These are phyloP conservation scores for Zoysia japonica DNA, from an alignment of 176 grass and related monocot genomes.

Conservation along the genomic window DNA sequence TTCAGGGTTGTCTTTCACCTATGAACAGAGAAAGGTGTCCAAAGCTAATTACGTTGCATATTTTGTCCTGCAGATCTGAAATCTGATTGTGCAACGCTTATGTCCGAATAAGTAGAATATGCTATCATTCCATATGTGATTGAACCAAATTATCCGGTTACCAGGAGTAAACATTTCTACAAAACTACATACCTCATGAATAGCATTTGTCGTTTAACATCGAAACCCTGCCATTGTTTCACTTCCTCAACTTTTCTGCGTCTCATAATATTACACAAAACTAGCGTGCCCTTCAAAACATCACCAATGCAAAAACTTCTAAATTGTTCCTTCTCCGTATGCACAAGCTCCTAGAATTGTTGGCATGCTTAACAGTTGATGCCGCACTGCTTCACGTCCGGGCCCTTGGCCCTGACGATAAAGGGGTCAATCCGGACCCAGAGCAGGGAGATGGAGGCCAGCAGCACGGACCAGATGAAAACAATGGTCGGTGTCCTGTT, in stretches of 20 bases:
- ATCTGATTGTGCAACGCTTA: not conserved
- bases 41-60: not conserved
- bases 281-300: slow-evolving; percentile 34
- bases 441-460: slow-evolving; percentile 92
- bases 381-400: slow-evolving; percentile 81
- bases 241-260: slow-evolving; percentile 41
- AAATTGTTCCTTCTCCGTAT: slow-evolving; percentile 44
- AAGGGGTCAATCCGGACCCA: slow-evolving; percentile 97
- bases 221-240: slow-evolving; percentile 36
- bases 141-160: not conserved
- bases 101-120: not conserved
- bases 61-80: not conserved
- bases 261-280: slow-evolving; percentile 51
- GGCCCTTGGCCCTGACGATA: slow-evolving; percentile 73
- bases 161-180: not conserved
- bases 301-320: slow-evolving; percentile 61
- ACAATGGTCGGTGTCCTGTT: slow-evolving; percentile 96
- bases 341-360: slow-evolving; percentile 45
- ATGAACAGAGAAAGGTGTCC: not conserved
- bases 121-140: not conserved
- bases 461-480: slow-evolving; percentile 85
- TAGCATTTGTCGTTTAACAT: slow-evolving; percentile 23
- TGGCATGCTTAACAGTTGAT: slow-evolving; percentile 71
- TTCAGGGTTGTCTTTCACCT: slow-evolving; percentile 15
- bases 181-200: not conserved